Base-by-base conservation (phyloP, 2,329 filamentous ascomycete species). In the Cladosporium sp. region DNA sequence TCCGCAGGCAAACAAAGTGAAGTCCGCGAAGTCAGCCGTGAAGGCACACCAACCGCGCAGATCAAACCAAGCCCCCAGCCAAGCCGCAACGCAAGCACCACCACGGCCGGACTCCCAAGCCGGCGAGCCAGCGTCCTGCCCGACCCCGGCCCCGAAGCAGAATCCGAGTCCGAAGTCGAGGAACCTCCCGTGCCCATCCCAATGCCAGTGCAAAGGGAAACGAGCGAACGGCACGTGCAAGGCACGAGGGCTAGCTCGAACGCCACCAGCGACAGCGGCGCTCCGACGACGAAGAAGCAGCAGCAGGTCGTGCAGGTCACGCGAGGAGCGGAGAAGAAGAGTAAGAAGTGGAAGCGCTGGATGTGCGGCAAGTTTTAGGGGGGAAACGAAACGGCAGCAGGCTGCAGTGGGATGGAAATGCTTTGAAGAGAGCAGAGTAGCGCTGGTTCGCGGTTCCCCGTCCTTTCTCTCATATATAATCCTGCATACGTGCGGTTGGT, bases 21-120 rank as follows among this genome's bases (percentile, higher is more conserved):
- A 23, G 29, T 67, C 28, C 63, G 57, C 52, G 66, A 67, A 52
- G 53, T 59, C 14, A 65, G 63, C 40, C 63, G 63, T 29, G 66
- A 67, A 58, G 66, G 63, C n/a, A 65, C 63, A 8, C 63, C 63
- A 3, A 49, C 46, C 4, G 44, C 59, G 5, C 28, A 55, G n/a
- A 21, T 12, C 21, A 28, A 23, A 8, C 16, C 23, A n/a, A 44
- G 37, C 2, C 44, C 21, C 16, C 29, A 35, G 11, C 18, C 59
- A 23, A 62, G 59, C 21, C 59, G 44, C 37, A 50, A 31, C 12
- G 16, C 40, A 3, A 61, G 58, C 59, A 40, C 28, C 59, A 40
- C 28, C 31, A 28, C 44, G 12, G 35, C 59, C 14, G 46, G 58
- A n/a, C 23, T 50, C 21, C 26, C n/a, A 16, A 62, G 59, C 23